Base-by-base conservation (phyloP, 106 monocot genomes). In the Agapanthus africanus region DNA sequence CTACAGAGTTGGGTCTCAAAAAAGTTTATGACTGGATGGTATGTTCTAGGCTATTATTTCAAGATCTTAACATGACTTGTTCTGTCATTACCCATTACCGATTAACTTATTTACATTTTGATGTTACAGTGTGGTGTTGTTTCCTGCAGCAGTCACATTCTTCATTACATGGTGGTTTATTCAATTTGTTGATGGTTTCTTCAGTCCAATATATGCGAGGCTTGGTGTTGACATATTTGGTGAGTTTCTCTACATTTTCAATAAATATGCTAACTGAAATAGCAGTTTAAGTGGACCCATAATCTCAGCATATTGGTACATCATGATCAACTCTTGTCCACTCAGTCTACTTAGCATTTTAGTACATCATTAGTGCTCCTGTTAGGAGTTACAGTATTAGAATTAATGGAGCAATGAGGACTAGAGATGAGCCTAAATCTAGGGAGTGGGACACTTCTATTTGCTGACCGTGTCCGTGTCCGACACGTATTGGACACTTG, bases 121-220 rank as follows among this genome's bases (percentile, higher is more conserved):
- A 37, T 73, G 11, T 76, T 81, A 71, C 95, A 95, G 95, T 50
- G 95, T 95, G 6, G 95, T 95, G 59, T 81, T 95, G 31, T 95
- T 95, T 70, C 95, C 95, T 66, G 95, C 91, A 40, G 95, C 95
- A 19, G 84, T 95, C 62, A 95, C 95, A 41, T 91, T 95, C 67
- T 95, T 91, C 73, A 76, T 95, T 33, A 95, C 95, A 44, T 91
- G 95, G 95, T 95, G 95, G 95, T 86, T 95, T 78, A 79, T 95
- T 81, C 91, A 88, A 76, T 95, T 95, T 73, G 86, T 95, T 63
- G 95, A 95, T 84, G 91, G 95, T 37, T 95, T 95, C 68, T 95
- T 95, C 77, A 95, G 95, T 70, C 91, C 95, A 57, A 23, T 95
- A 34, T 95, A 95, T 77, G 81, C 69, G 37, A 76, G 71, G 66